phyloP scores from a whole-genome alignment of 805 yeast genomes.

The Henningerozyma blattae region DNA sequence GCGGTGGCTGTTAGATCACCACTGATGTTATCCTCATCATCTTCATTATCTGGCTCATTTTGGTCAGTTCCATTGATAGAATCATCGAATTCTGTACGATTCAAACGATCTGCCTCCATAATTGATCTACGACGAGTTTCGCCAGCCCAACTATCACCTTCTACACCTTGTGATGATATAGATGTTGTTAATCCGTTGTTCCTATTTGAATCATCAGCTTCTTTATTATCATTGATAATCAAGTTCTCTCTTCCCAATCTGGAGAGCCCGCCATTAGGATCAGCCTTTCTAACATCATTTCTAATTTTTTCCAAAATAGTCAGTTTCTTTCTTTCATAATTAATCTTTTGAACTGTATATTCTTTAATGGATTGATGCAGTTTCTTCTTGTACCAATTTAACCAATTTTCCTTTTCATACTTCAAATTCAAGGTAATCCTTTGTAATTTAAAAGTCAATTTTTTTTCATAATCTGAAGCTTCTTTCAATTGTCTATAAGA shows the following conservation, averaged over 20 bases:
- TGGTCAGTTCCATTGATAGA: conserved; percentile 19
- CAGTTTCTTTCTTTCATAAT: conserved; percentile 73
- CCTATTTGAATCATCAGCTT: not conserved
- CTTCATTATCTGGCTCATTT: conserved; percentile 17
- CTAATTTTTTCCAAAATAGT: conserved; percentile 61
- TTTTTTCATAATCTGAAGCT: conserved; percentile 66
- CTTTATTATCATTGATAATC: conserved; percentile 6
- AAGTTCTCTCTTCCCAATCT: conserved; percentile 48
- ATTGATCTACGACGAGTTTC: conserved; percentile 27
- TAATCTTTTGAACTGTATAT: conserved; percentile 60
- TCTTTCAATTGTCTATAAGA: conserved; percentile 70
- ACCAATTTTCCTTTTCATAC: conserved; percentile 44
- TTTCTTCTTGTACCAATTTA: conserved; percentile 44
- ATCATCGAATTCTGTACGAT: conserved; percentile 18
- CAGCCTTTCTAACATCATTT: conserved; percentile 61
- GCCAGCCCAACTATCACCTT: conserved; percentile 52
- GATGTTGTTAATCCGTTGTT: not conserved
- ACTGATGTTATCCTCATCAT: no score
- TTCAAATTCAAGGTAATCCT: conserved; percentile 80
- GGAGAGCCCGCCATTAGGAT: conserved; percentile 68
- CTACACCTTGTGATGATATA: conserved; percentile 35
- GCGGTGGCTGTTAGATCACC: no score
- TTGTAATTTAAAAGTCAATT: conserved; percentile 62
- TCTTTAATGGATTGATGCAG: conserved; percentile 43
- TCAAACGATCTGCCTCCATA: conserved; percentile 8